These are phyloP conservation scores for Sesbania bispinosa DNA, from an alignment of 306 rosid species.

Conservation along the genomic window DNA sequence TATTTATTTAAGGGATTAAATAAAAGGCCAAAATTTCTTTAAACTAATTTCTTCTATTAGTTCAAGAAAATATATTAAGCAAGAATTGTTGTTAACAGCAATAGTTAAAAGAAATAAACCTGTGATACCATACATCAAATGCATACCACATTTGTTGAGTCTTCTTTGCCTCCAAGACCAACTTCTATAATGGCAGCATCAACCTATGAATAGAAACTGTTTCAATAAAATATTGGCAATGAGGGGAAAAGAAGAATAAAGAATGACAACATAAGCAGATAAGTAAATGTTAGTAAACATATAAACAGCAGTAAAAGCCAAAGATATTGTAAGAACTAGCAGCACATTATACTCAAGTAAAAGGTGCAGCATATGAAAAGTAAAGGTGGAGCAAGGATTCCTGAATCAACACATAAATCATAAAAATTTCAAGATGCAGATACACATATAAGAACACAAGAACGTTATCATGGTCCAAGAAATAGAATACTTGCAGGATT, in stretches of 20 bases:
- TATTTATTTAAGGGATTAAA: background rate
- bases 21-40: background rate
- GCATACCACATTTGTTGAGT: slow-evolving; percentile 77
- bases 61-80: background rate
- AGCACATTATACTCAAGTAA: background rate
- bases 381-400: background rate
- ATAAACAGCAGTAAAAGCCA: slow-evolving; percentile 4
- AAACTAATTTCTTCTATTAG: slow-evolving; percentile 4
- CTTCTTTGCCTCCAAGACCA: slow-evolving; percentile 70
- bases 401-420: background rate
- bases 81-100: background rate
- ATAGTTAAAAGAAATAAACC: slow-evolving; percentile 4
- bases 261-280: background rate
- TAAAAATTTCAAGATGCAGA: slow-evolving; percentile 9
- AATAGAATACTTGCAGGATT: background rate
- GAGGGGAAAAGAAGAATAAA: slow-evolving; percentile 1
- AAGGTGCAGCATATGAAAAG: slow-evolving; percentile 3
- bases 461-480: background rate
- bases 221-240: background rate
- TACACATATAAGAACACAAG: background rate
- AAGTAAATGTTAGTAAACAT: slow-evolving; percentile 5
- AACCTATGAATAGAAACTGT: slow-evolving; percentile 45
- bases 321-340: background rate
- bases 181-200: slow-evolving; percentile 73
- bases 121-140: slow-evolving; percentile 11